Conservation (phyloP, 1,284 basidiomycete species). For the Mycena citricolor region DNA sequence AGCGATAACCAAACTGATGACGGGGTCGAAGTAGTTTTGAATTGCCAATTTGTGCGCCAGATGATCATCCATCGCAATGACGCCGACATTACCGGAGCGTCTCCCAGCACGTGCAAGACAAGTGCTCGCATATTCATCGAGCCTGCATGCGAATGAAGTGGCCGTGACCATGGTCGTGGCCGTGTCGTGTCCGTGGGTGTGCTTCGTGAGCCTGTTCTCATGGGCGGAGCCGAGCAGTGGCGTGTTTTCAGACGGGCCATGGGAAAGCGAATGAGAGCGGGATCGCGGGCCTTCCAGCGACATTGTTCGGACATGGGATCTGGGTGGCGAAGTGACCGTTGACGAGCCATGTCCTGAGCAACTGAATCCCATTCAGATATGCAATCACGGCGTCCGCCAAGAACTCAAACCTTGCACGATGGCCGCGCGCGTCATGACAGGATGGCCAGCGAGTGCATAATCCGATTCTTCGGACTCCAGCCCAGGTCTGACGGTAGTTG, state of each 20-base stretch:
- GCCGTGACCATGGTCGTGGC: too few species aligned
- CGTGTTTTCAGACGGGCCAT: constrained; percentile 15
- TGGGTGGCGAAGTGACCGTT: constrained; percentile 47
- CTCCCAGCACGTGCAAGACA: constrained; percentile 92
- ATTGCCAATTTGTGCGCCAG: constrained; percentile 78
- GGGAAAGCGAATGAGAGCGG: background rate
- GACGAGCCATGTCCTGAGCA: constrained; percentile 76
- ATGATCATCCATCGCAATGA: constrained; percentile 95
- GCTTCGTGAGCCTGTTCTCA: constrained; percentile 16
- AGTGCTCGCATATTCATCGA: constrained; percentile 99
- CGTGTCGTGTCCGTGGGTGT: constrained; percentile 20
- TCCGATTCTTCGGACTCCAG: constrained; percentile 44
- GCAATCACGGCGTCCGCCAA: too few species aligned
- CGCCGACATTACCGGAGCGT: constrained; percentile 96
- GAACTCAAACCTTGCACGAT: constrained; percentile 59
- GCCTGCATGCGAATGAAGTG: constrained; percentile 59
- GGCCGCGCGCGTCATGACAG: constrained; percentile 84
- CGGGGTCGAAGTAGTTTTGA: constrained; percentile 91
- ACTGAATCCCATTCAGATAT: too few species aligned
- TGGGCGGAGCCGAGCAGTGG: constrained; percentile 10
- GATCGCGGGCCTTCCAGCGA: constrained; percentile 24
- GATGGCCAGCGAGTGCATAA: constrained; percentile 78
- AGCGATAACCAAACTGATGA: constrained; percentile 94
- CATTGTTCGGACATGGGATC: constrained; percentile 31
- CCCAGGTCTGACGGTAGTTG: constrained; percentile 24